These are phyloP conservation scores for Colletotrichum sp. DNA, from an alignment of 2,329 filamentous ascomycete species.

Conservation along the genomic window DNA sequence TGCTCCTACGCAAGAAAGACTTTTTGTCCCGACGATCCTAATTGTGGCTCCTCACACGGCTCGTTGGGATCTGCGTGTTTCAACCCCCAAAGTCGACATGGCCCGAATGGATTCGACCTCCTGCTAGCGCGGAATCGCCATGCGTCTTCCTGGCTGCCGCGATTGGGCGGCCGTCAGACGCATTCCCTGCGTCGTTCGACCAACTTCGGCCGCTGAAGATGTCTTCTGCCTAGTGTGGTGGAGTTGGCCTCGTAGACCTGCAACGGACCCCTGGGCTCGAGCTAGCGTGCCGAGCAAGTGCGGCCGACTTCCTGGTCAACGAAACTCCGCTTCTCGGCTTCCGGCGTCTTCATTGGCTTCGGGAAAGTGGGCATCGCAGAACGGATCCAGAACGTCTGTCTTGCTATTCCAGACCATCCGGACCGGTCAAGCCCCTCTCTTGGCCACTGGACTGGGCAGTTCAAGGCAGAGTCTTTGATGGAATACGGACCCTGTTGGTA, in stretches of 20 bases:
- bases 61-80: conserved; percentile 11
- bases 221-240: conserved; percentile 18
- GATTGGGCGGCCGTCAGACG: background rate
- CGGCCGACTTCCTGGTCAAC: background rate
- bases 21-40: conserved; percentile 1
- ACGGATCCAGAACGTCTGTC: background rate
- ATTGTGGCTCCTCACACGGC: background rate
- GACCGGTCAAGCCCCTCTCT: background rate
- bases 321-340: background rate
- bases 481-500: background rate
- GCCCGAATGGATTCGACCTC: background rate
- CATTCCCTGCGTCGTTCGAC: background rate
- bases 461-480: background rate
- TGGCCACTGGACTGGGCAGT: background rate
- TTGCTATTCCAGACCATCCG: background rate
- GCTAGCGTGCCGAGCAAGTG: background rate
- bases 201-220: conserved; percentile 1
- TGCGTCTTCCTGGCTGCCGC: background rate
- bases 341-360: background rate
- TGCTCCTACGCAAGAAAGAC: background rate
- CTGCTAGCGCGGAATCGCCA: background rate
- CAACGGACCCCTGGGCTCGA: background rate
- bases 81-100: background rate
- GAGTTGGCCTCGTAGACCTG: background rate
- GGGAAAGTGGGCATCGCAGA: background rate